Conservation (phyloP, 495 filamentous ascomycete species). For the Annulohypoxylon maeteangense region DNA sequence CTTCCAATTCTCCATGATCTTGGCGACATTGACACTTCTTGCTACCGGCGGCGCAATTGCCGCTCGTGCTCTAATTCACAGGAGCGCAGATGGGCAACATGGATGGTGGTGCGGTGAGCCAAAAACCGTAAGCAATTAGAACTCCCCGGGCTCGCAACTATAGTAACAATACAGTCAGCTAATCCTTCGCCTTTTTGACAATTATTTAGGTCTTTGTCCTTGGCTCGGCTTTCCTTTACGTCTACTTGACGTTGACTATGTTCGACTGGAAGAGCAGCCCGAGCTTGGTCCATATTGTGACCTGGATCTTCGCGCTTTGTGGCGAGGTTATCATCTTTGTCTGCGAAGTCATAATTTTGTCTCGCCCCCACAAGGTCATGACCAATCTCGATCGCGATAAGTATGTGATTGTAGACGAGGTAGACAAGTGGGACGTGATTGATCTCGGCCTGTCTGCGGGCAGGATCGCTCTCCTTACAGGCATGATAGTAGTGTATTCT, state of each 20-base stretch:
- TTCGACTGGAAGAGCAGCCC: conserved; percentile 82
- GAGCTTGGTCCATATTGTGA: conserved; percentile 73
- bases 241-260: conserved; percentile 77
- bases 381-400: conserved; percentile 31
- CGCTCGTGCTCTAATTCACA: conserved; percentile 70
- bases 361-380: conserved; percentile 64
- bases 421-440: conserved; percentile 62
- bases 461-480: conserved; percentile 52
- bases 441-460: conserved; percentile 59
- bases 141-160: not conserved
- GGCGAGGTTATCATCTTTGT: conserved; percentile 76
- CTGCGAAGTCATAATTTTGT: conserved; percentile 70
- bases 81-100: conserved; percentile 54
- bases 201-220: conserved; percentile 78
- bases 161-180: not conserved
- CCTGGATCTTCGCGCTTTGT: conserved; percentile 75
- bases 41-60: conserved; percentile 80
- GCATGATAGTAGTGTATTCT: conserved; percentile 56
- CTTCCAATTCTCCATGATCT: conserved; percentile 79
- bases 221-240: conserved; percentile 69
- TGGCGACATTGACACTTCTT: conserved; percentile 75
- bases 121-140: conserved; percentile 73
- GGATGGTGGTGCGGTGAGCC: conserved; percentile 93
- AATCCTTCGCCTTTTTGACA: conserved; percentile 12
- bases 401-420: conserved; percentile 32